Percentiles rank a stretch among this genome's conserved stretches.
These are phyloP conservation scores for Clitopilus hobsonii DNA, from an alignment of 768 basidiomycete species.

Conservation along the genomic window DNA sequence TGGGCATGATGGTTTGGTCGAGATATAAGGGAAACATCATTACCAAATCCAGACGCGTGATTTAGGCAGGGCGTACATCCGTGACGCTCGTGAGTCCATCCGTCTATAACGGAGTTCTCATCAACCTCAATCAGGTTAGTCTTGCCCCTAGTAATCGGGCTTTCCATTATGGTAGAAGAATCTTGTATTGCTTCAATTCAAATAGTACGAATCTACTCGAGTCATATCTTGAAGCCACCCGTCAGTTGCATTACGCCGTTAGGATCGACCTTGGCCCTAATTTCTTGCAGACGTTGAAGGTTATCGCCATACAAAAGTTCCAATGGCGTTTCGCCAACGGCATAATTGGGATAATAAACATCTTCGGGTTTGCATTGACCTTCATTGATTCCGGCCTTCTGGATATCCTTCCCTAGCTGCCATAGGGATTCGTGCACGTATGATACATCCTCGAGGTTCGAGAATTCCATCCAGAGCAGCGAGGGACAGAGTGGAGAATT, in stretches of 20 bases:
- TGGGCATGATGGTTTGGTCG: too few relatives aligned
- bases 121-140: too few relatives aligned
- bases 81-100: too few relatives aligned
- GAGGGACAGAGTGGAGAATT: not conserved
- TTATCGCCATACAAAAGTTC: slow-evolving; percentile 47
- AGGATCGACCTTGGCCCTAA: slow-evolving; percentile 50
- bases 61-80: too few relatives aligned
- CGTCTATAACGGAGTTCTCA: too few relatives aligned
- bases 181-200: too few relatives aligned
- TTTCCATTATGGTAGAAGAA: too few relatives aligned
- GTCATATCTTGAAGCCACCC: slow-evolving; percentile 56
- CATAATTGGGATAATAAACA: slow-evolving; percentile 58
- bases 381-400: slow-evolving; percentile 28
- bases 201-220: not conserved
- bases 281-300: slow-evolving; percentile 28
- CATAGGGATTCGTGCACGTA: slow-evolving; percentile 34
- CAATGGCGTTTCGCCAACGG: slow-evolving; percentile 45
- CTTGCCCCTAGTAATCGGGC: too few relatives aligned
- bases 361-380: slow-evolving; percentile 30
- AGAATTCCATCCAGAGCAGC: not conserved
- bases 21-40: too few relatives aligned
- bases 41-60: too few relatives aligned
- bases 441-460: not conserved
- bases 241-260: slow-evolving; percentile 57
- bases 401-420: slow-evolving; percentile 33